Conservation (phyloP, 1,284 basidiomycete genomes). For the Waitea zeae region DNA sequence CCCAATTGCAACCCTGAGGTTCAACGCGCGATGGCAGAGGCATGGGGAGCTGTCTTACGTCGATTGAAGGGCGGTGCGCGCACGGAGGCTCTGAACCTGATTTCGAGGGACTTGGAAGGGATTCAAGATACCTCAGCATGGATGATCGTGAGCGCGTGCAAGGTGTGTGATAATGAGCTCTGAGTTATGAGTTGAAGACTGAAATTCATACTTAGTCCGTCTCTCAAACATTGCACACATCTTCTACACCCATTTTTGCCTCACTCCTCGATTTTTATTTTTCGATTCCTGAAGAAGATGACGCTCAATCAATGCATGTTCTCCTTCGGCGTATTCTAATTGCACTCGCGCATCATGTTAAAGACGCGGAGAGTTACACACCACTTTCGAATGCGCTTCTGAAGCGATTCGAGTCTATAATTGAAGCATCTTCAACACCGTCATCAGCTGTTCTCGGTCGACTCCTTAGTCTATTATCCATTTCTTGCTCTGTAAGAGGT, state of each 20-base stretch:
- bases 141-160: slow-evolving; percentile 53
- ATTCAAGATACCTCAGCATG: slow-evolving; percentile 47
- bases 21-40: slow-evolving; percentile 56
- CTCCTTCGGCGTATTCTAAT: slow-evolving; percentile 59
- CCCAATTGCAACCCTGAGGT: slow-evolving; percentile 47
- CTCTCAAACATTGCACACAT: slow-evolving; percentile 65
- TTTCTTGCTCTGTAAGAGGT: no score
- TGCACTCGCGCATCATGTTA: slow-evolving; percentile 68
- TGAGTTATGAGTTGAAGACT: slow-evolving; percentile 6
- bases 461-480: no score
- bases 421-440: no score
- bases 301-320: slow-evolving; percentile 24
- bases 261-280: slow-evolving; percentile 39
- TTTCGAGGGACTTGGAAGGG: slow-evolving; percentile 25
- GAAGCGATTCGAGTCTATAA: background rate
- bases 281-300: slow-evolving; percentile 15
- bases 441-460: no score
- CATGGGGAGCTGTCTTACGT: slow-evolving; percentile 57
- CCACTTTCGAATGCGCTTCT: slow-evolving; percentile 35
- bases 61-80: slow-evolving; percentile 37
- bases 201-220: slow-evolving; percentile 32
- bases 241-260: slow-evolving; percentile 42
- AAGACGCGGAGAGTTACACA: slow-evolving; percentile 43
- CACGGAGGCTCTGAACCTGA: slow-evolving; percentile 28
- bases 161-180: slow-evolving; percentile 23